Base-by-base conservation (phyloP, 2,329 filamentous ascomycete genomes). In the Fusarium sp. region DNA sequence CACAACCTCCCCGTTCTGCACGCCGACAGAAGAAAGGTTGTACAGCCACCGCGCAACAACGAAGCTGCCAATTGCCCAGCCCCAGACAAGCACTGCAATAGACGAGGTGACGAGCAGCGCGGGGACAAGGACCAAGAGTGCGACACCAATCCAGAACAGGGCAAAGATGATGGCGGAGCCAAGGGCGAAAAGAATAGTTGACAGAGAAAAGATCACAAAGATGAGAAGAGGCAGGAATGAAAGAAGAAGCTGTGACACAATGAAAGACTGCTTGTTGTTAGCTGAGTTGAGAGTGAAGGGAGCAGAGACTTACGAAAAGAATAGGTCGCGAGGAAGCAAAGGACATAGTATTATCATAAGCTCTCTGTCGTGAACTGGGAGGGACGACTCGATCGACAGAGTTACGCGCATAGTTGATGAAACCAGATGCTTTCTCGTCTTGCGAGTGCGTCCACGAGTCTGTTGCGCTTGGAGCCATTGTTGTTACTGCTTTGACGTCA, bases 261-360 rank as follows among this genome's bases (percentile, higher is more conserved):
- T 77, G 78, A 96, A 93, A 63, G 89, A 88, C 91, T 93, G 24
- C 34, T 45, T 45, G 24, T 40, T 53, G 50, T 44, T 44, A 56
- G 46, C 20, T 34, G 27, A 18, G 32, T 30, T 11, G 25, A 25
- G 20, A 50, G 42, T 11, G 24, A 24, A 20, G 6, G 9, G 5
- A 51, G 14, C 22, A 5, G 25, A n/a, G 24, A 79, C 90, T 24
- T 83, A 93, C 92, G 59, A 91, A 89, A 45, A 94, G 82, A 67
- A 93, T 82, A 4, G 93, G 93, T 60, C 91, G 90, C 51, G 86
- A 82, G 8, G 85, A 79, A 18, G 90, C 88, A 75, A 92, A 91
- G 8, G 81, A 77, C 38, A 84, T 82, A 29, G 87, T 79, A 46
- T 82, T 83, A 18, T 86, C 82, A 72, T 89, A 85, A 44, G 88